Evolutionary conservation across 768 basidiomycete genomes (phyloP).

Genomic region (Boletus edulis): DNA sequence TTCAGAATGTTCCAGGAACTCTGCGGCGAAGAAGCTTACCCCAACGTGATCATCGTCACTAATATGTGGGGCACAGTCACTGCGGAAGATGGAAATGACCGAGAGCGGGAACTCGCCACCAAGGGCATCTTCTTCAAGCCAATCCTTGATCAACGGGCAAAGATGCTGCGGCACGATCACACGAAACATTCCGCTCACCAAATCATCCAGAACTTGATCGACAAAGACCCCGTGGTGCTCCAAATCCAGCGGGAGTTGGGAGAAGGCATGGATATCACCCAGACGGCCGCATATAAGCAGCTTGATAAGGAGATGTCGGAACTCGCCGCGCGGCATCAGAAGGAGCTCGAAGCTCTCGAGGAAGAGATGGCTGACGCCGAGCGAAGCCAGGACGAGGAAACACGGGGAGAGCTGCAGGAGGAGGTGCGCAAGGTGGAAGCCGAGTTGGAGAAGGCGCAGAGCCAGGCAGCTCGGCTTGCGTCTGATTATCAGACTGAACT

Average conservation of each 20-base stretch:
- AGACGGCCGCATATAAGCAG: constrained; percentile 54
- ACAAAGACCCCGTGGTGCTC: constrained; percentile 41
- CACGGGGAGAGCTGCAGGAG: constrained; percentile 42
- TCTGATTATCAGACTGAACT: constrained; percentile 35
- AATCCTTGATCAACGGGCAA: constrained; percentile 45
- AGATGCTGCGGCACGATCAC: constrained; percentile 41
- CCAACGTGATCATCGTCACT: constrained; percentile 50
- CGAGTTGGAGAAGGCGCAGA: constrained; percentile 28
- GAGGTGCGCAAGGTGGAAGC: constrained; percentile 34
- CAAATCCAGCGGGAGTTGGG: constrained; percentile 56
- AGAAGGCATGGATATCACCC: constrained; percentile 44
- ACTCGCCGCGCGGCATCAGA: constrained; percentile 42
- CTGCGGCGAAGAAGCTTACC: constrained; percentile 50
- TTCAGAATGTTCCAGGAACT: constrained; percentile 52
- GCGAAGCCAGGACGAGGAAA: constrained; percentile 44
- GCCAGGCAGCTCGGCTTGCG: constrained; percentile 28
- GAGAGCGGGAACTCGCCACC: constrained; percentile 45
- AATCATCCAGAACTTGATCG: constrained; percentile 43
- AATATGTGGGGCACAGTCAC: constrained; percentile 51
- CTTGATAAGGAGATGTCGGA: constrained; percentile 48
- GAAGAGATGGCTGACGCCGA: constrained; percentile 48
- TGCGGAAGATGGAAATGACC: constrained; percentile 33
- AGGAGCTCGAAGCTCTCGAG: constrained; percentile 46
- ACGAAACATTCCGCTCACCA: constrained; percentile 42
- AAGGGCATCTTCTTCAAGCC: constrained; percentile 48